These are phyloP conservation scores for Blastobotrys elegans DNA, from an alignment of 1,139 yeast genomes.

Conservation along the genomic window DNA sequence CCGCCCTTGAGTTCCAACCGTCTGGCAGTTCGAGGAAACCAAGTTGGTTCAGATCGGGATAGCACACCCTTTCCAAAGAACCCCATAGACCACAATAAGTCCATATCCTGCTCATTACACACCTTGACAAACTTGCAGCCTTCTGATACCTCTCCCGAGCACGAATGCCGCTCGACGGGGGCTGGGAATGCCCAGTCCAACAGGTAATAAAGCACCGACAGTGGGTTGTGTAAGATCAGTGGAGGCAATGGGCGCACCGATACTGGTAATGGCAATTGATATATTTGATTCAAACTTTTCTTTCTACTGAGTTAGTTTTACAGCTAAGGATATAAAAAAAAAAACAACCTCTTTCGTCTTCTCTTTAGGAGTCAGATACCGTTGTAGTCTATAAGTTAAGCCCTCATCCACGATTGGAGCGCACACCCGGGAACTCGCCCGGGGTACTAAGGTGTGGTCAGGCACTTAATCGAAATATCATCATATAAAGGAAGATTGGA, in stretches of 20 bases:
- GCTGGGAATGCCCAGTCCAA: constrained; percentile 30
- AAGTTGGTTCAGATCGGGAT: constrained; percentile 89
- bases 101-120: constrained; percentile 44
- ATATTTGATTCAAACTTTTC: constrained; percentile 36
- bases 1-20: constrained; percentile 42
- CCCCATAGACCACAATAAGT: constrained; percentile 74
- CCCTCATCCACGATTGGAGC: constrained; percentile 14
- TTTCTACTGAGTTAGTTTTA: constrained; percentile 7
- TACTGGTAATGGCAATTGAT: constrained; percentile 45
- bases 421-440: constrained; percentile 15
- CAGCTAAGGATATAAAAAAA: not conserved
- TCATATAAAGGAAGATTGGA: constrained; percentile 7
- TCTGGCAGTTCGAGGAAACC: constrained; percentile 63
- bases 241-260: constrained; percentile 37
- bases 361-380: constrained; percentile 73
- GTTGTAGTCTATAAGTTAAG: constrained; percentile 84
- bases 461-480: constrained; percentile 13
- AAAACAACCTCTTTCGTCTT: not conserved
- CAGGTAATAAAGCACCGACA: constrained; percentile 33
- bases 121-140: constrained; percentile 40
- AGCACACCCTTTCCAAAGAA: constrained; percentile 91
- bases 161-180: constrained; percentile 28
- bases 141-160: constrained; percentile 34
- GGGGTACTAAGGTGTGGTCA: constrained; percentile 12
- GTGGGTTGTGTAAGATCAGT: constrained; percentile 34